Base-by-base conservation (phyloP, 148 eudicot genomes). In the Cornus kousa region DNA sequence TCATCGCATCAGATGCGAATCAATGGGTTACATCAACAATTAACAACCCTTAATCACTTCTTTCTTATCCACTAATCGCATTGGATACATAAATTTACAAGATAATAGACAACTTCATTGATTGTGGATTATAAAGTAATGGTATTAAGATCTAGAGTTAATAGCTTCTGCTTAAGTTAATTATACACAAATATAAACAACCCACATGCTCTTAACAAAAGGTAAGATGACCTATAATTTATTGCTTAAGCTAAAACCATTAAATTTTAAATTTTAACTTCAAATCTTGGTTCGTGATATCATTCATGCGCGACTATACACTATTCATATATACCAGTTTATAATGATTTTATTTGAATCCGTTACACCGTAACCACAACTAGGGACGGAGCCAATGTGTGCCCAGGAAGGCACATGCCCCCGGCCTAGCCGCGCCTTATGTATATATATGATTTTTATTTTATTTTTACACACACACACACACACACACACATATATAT, bases 1-100 rank as follows among this genome's bases (percentile, higher is more conserved):
- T 35, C 70, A 68, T 67, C 22, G 0, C 68, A 31, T 65, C 80
- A 5, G 67, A 62, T 53, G 65, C 72, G 39, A 43, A 46, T 74
- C 46, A 2, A 50, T 28, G 23, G 22, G 19, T 24, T 46, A 39
- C 79, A 32, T 74, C 76, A 73, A 39, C 71, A 50, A 75, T 64
- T 28, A 28, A 28, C 14, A 19, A 46, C 73, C 0, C 6, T 70
- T 11, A 77, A 69, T 76, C 74, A 67, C 71, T 57, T 37, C 53
- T 82, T 62, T 7, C 23, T 83, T 79, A 79, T 83, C 85, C 85
- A 62, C 7, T 76, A 43, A 77, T 50, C 73, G 66, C 82, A 79
- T 83, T 53, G 82, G 85, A 69, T 7, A 31, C n/a, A 69, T 69
- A 74, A 78, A 73, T 74, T 69, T 73, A 67, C 48, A 43, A 43